Evolutionary conservation across 257 asterid species (phyloP).

Genomic region (Capsicum pubescens): DNA sequence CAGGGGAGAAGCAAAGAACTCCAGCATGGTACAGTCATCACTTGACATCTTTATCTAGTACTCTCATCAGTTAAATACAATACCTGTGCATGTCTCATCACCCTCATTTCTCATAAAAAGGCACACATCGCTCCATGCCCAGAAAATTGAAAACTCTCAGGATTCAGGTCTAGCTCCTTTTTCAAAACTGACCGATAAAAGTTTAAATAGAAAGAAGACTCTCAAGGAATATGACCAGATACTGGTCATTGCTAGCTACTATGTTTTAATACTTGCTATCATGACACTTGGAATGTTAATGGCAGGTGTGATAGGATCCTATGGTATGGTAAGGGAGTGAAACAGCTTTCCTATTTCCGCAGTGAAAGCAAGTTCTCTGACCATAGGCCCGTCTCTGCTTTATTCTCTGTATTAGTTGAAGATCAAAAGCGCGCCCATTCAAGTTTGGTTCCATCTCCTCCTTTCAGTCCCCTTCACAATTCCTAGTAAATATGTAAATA

Average conservation of each 20-base stretch:
- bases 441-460: constrained; percentile 39
- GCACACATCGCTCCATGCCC: neutral
- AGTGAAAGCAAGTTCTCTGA: constrained; percentile 94
- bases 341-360: constrained; percentile 82
- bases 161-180: neutral
- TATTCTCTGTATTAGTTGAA: constrained; percentile 65
- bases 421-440: constrained; percentile 44
- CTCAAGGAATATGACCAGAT: constrained; percentile 21
- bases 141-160: constrained; percentile 10
- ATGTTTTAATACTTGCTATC: constrained; percentile 3
- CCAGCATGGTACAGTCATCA: constrained; percentile 81
- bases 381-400: constrained; percentile 93
- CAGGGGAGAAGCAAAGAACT: constrained; percentile 93
- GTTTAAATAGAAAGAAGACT: neutral
- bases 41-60: constrained; percentile 27
- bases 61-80: neutral
- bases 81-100: neutral
- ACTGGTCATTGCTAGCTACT: neutral
- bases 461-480: constrained; percentile 34
- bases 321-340: constrained; percentile 90
- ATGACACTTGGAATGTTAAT: constrained; percentile 24
- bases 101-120: neutral
- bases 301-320: constrained; percentile 94
- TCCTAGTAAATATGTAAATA: constrained; percentile 53
- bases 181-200: neutral